Base-by-base conservation (phyloP, 1,284 basidiomycete species). In the Chondrostereum purpureum region DNA sequence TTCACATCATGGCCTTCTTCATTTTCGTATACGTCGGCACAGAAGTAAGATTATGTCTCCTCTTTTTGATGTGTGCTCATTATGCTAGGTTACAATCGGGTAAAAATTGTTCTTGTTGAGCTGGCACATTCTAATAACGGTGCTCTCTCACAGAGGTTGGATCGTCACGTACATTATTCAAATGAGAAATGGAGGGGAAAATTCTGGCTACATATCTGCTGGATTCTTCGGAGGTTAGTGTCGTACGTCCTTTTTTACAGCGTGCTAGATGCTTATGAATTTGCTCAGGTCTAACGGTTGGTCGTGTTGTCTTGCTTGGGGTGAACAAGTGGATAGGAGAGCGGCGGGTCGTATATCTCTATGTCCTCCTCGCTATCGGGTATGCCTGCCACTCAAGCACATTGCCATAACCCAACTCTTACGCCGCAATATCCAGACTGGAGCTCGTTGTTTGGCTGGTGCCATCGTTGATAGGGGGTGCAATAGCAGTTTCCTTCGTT, bases 1-100 rank as follows among this genome's bases (percentile, higher is more conserved):
- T 82, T 2, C 76, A 81, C 51, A 62, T 72, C 37, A 58, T 81
- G 16, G 73, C 78, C 0, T 49, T 72, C 23, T 82, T 77, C 48
- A 58, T 67, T 13, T 62, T 78, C 21, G 67, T 78, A 13, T 79
- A 80, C 48, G 75, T 80, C 6, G 80, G 79, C 2, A 64, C 71
- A 3, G 77, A 81, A 52, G 27, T 31, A 8, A 31, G 38, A 8
- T 8, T 8, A 8, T n/a, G 27, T 31, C n/a, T 31, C n/a, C 27
- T 31, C 27, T 31, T 31, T 31, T n/a, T 31, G n/a, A 31, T 31
- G 8, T n/a, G 16, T n/a, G n/a, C 27, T 31, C 27, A 31, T 8
- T 31, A 31, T 31, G 8, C 8, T n/a, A 31, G 27, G 75, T 79
- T n/a, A 75, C 75, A 1, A 57, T 79, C 11, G 57, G 57, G 17